Conservation (phyloP, 129 eudicot genomes). For the Sambucus nigra region DNA sequence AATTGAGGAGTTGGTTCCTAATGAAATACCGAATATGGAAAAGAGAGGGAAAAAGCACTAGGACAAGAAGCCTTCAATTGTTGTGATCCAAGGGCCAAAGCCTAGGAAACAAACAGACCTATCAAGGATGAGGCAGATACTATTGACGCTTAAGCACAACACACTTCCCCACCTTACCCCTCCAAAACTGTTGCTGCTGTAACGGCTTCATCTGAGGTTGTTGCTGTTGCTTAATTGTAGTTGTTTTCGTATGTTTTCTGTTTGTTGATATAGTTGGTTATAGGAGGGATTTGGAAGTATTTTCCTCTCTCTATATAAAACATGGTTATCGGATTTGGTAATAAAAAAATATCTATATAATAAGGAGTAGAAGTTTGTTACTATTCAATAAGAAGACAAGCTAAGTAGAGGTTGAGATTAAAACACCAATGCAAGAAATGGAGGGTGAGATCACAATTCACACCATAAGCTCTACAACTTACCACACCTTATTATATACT, state of each 20-base stretch:
- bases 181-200: constrained; percentile 11
- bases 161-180: constrained; percentile 43
- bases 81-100: constrained; percentile 59
- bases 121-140: constrained; percentile 54
- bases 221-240: constrained; percentile 29
- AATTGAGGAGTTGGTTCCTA: constrained; percentile 5
- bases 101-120: constrained; percentile 70
- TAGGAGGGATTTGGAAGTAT: too few species aligned
- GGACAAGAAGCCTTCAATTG: background rate
- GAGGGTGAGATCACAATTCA: too few species aligned
- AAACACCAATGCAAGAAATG: too few species aligned
- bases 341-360: too few species aligned
- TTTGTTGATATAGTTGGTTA: too few species aligned
- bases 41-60: background rate
- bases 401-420: too few species aligned
- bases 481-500: too few species aligned
- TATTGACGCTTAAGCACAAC: constrained; percentile 43
- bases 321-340: too few species aligned
- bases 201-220: constrained; percentile 18
- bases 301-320: too few species aligned
- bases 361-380: too few species aligned
- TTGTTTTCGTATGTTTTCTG: background rate
- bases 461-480: too few species aligned
- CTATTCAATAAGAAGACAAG: too few species aligned
- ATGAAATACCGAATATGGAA: background rate